Base-by-base conservation (phyloP, 345 rosid species). In the Erysimum cheiranthoides region DNA sequence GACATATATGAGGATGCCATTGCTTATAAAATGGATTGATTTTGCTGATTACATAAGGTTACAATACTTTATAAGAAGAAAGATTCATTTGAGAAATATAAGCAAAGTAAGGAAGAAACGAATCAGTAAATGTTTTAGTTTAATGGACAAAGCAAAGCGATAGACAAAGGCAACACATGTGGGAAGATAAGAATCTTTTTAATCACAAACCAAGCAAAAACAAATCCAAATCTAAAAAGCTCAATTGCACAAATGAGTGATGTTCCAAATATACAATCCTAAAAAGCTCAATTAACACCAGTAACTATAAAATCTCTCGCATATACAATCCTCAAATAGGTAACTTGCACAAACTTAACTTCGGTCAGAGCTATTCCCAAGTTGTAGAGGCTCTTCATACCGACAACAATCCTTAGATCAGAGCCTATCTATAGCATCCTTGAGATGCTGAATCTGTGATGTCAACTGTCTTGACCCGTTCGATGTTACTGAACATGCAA, bases 401-500 rank as follows among this genome's bases (percentile, higher is more conserved):
- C 89, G 85, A 86, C 50, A 59, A 13, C 16, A 45, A 46, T 78
- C 76, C 36, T 59, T 73, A 91, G 82, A 91, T 89, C 74, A 91
- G 21, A 93, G 90, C 87, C 90, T 93, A 81, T 93, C 97, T 2
- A 93, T 90, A 7, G 96, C 96, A 82, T 85, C 92, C 89, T 90
- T 92, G 78, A 94, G 92, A 28, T 85, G 85, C 53, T 84, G 90
- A 73, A 94, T 87, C 78, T 92, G 98, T 6, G 89, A 67, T 38
- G 85, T 94, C 88, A 94, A 79, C 76, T 88, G 97, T 77, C 95
- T 92, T 17, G 83, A 93, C 21, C 84, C 92, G 13, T 94, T 90
- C 4, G 91, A 53, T 9, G 89, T 85, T 18, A 94, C 96, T 0
- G 98, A 89, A 77, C 95, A 87, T 30, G 97, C 86, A 57, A 94